Percentiles rank a stretch among this genome's conserved stretches.
These are phyloP conservation scores for Fusarium nygamai DNA, from an alignment of 2,329 filamentous ascomycete genomes.

Conservation along the genomic window DNA sequence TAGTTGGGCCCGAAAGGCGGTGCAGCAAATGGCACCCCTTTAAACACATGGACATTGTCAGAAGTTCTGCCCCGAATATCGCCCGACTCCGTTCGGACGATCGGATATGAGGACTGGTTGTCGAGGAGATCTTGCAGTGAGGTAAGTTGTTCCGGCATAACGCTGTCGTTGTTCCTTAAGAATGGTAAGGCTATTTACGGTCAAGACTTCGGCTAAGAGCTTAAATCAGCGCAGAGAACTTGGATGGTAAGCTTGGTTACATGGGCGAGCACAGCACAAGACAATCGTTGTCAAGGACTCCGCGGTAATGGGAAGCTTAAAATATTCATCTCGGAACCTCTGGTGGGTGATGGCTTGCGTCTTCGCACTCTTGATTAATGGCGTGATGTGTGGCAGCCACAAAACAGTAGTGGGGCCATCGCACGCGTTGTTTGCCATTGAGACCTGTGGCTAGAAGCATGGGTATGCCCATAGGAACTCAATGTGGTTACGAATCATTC, in stretches of 20 bases:
- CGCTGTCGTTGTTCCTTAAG: background rate
- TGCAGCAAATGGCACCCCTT: background rate
- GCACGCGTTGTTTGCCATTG: background rate
- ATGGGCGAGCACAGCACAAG: accelerated
- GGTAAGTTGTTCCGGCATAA: background rate
- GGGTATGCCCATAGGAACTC: background rate
- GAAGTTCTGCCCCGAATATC: background rate
- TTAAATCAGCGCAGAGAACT: accelerated
- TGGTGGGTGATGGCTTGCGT: no score
- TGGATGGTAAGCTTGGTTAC: accelerated
- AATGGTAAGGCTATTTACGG: accelerated
- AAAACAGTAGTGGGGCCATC: background rate
- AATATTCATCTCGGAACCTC: background rate
- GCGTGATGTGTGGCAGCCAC: background rate
- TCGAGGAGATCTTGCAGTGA: background rate
- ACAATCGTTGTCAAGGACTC: accelerated
- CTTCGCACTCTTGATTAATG: accelerated
- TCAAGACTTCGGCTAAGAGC: background rate
- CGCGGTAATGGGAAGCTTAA: accelerated
- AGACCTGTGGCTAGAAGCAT: background rate
- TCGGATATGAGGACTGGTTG: background rate
- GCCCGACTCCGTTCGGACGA: background rate
- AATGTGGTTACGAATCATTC: background rate
- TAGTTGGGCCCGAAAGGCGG: background rate
- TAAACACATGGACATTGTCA: background rate